Percentiles rank a stretch among this genome's conserved stretches.
Conservation (phyloP, 345 rosid species). For the Bruguiera parviflora region DNA sequence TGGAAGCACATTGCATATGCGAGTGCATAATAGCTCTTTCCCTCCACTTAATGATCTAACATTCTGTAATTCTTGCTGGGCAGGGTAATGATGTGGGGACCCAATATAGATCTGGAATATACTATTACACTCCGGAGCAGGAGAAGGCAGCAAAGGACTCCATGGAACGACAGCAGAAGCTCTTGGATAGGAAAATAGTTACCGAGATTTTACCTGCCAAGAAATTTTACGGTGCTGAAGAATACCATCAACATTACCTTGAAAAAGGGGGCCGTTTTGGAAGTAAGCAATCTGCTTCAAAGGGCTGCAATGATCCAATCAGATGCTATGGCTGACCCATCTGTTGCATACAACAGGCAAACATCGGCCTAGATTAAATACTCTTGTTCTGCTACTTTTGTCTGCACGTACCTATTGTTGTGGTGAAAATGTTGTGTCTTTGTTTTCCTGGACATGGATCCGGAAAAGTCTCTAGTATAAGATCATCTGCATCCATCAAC, state of each 20-base stretch:
- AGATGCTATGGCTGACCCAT: slow-evolving; percentile 72
- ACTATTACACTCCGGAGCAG: slow-evolving; percentile 75
- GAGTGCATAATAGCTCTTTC: not conserved
- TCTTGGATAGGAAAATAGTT: slow-evolving; percentile 62
- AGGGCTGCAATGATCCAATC: slow-evolving; percentile 90
- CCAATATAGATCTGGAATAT: slow-evolving; percentile 88
- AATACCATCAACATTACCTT: slow-evolving; percentile 88
- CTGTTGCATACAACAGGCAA: not conserved
- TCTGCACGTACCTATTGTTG: not conserved
- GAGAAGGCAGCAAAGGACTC: slow-evolving; percentile 72
- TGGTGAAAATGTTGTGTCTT: slow-evolving; percentile 5
- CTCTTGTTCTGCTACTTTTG: not conserved
- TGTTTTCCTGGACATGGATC: slow-evolving; percentile 3
- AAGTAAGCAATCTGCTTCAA: slow-evolving; percentile 59
- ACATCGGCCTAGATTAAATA: not conserved
- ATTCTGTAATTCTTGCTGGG: not conserved
- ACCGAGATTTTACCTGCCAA: slow-evolving; percentile 85
- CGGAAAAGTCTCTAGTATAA: not conserved
- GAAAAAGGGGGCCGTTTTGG: slow-evolving; percentile 89
- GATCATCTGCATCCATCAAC: too few species aligned
- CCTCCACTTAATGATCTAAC: not conserved
- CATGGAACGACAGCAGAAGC: slow-evolving; percentile 58
- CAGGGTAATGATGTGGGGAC: slow-evolving; percentile 97
- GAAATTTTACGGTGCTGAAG: slow-evolving; percentile 91
- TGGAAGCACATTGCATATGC: too few species aligned